Percentiles rank a stretch among this genome's conserved stretches.
Conservation (phyloP, 2,329 filamentous ascomycete genomes). For the Botrytis galanthina region DNA sequence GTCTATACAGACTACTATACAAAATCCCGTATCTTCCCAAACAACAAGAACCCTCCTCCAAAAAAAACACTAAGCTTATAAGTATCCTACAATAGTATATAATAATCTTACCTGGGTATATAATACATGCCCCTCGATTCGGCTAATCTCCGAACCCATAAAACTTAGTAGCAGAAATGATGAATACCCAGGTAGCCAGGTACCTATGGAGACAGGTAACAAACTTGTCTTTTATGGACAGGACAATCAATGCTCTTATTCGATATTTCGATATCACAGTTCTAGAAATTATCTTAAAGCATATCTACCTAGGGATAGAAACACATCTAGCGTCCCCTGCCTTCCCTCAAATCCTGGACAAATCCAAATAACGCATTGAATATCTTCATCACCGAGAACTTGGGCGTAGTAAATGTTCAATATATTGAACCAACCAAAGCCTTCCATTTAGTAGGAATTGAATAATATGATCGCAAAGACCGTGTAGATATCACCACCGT, state of each 20-base stretch:
- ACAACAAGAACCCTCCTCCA: not conserved
- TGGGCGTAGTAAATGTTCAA: not conserved
- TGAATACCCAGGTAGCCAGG: no score
- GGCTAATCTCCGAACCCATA: not conserved
- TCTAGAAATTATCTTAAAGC: not conserved
- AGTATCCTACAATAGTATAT: not conserved
- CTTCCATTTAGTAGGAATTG: fast-evolving
- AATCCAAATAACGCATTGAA: not conserved
- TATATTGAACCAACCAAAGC: not conserved
- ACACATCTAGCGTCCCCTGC: not conserved
- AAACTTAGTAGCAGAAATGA: no score
- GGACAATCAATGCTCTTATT: not conserved
- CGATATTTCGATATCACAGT: not conserved
- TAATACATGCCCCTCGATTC: not conserved
- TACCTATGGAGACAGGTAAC: not conserved
- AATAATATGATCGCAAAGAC: not conserved
- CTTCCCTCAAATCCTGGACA: not conserved
- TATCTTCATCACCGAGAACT: not conserved
- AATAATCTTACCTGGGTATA: no score
- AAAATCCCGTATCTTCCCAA: not conserved
- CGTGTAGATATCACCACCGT: not conserved
- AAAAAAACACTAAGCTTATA: not conserved
- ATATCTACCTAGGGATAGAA: not conserved
- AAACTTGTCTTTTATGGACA: not conserved
- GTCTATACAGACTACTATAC: not conserved